Percentiles rank a stretch among this genome's conserved stretches.
Evolutionary conservation across 371 early-diverging fungal genomes (phyloP).

Genomic region (Lichtheimia ornata): DNA sequence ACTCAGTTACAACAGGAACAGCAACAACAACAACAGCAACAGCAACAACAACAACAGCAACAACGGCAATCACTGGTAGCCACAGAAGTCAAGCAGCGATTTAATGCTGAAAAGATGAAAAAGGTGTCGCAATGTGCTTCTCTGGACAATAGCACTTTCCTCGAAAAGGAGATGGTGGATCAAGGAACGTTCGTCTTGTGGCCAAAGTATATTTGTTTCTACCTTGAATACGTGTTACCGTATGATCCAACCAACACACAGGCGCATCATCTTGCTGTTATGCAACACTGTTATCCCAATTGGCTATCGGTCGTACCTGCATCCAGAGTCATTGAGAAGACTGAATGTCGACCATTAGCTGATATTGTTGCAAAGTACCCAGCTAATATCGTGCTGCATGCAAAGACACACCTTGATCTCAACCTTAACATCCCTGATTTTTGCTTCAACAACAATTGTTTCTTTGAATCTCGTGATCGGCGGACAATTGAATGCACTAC

Average conservation of each 20-base stretch:
- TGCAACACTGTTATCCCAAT: slow-evolving; percentile 44
- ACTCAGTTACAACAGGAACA: too few species aligned
- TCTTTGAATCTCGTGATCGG: slow-evolving; percentile 55
- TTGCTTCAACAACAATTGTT: slow-evolving; percentile 45
- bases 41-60: slow-evolving; percentile 5
- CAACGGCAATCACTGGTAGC: not conserved
- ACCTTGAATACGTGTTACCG: slow-evolving; percentile 41
- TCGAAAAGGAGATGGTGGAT: slow-evolving; percentile 8
- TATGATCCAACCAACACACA: slow-evolving; percentile 38
- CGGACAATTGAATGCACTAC: slow-evolving; percentile 62
- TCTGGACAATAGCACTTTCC: too few species aligned
- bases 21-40: not conserved
- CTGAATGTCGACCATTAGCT: slow-evolving; percentile 38
- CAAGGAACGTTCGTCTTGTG: slow-evolving; percentile 16
- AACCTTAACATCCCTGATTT: slow-evolving; percentile 44
- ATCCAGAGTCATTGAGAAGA: slow-evolving; percentile 17
- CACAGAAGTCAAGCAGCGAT: too few species aligned
- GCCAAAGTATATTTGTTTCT: slow-evolving; percentile 53
- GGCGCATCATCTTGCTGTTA: slow-evolving; percentile 39
- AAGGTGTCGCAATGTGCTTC: too few species aligned
- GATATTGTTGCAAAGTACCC: slow-evolving; percentile 18
- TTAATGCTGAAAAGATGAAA: too few species aligned
- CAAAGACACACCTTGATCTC: slow-evolving; percentile 47
- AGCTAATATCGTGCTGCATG: slow-evolving; percentile 17
- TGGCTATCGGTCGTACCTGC: slow-evolving; percentile 20